These are phyloP conservation scores for Cronartium quercuum DNA, from an alignment of 1,284 basidiomycete genomes.

Conservation along the genomic window DNA sequence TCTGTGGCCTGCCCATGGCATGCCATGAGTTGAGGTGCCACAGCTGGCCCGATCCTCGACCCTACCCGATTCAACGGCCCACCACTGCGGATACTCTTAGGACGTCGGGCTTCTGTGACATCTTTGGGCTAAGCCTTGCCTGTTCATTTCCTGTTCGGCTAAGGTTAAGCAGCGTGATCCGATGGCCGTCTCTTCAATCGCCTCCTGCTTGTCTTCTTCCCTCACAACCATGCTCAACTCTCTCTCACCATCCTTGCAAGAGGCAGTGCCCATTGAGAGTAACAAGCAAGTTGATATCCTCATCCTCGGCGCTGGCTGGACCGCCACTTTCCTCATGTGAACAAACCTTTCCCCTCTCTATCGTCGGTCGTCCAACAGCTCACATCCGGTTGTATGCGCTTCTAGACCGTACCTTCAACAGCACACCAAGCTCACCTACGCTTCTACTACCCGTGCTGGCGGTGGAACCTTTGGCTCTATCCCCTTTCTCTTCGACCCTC, in stretches of 20 bases:
- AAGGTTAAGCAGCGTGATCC: no score
- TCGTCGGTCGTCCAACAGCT: neutral
- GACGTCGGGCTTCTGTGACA: no score
- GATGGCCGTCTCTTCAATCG: neutral
- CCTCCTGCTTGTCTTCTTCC: neutral
- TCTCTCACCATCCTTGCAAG: neutral
- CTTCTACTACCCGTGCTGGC: constrained; percentile 58
- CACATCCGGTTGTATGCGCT: neutral
- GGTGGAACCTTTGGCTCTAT: constrained; percentile 42
- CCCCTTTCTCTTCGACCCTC: constrained; percentile 48
- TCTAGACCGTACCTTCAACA: constrained; percentile 53
- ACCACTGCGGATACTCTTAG: no score
- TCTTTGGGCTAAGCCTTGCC: no score
- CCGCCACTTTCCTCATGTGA: constrained; percentile 58
- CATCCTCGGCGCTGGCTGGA: constrained; percentile 66
- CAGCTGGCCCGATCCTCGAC: no score
- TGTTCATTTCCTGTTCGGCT: no score
- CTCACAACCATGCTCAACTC: neutral
- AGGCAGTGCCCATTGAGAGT: neutral
- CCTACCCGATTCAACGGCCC: no score
- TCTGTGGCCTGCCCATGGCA: no score
- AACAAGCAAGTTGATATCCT: constrained; percentile 55
- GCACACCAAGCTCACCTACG: constrained; percentile 52
- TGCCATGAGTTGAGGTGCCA: no score
- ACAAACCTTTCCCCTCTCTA: neutral